Percentiles rank a stretch among this genome's conserved stretches.
phyloP scores from a whole-genome alignment of 129 eudicot genomes.

The Artemisia tridentata region DNA sequence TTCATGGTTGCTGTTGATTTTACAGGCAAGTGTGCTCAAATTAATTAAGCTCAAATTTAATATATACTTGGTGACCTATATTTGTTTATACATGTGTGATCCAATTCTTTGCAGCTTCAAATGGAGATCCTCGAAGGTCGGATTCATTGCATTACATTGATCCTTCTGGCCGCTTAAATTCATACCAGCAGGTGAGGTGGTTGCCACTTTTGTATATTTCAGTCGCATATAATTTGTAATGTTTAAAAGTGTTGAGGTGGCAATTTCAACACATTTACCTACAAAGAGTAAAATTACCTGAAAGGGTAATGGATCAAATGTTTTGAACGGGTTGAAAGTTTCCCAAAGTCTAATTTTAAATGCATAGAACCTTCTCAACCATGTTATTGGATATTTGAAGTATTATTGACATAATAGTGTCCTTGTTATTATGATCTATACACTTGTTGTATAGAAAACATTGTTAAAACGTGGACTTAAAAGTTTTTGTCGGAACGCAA shows the following conservation, averaged over 20 bases:
- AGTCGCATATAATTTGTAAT: not conserved
- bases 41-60: not conserved
- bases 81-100: conserved; percentile 10
- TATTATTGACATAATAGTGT: not conserved
- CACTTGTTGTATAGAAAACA: not conserved
- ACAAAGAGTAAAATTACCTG: not conserved
- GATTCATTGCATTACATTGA: conserved; percentile 81
- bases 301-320: not conserved
- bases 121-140: conserved; percentile 69
- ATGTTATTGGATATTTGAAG: not conserved
- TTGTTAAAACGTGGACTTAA: not conserved
- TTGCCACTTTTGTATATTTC: not conserved
- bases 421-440: not conserved
- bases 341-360: not conserved
- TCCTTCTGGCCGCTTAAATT: conserved; percentile 77
- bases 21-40: conserved; percentile 48
- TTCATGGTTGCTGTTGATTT: conserved; percentile 99
- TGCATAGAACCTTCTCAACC: conserved; percentile 6
- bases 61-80: conserved; percentile 4
- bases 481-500: not conserved
- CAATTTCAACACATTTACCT: not conserved
- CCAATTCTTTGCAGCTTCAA: conserved; percentile 56
- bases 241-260: too few relatives aligned
- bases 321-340: not conserved
- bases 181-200: conserved; percentile 79